Conservation (phyloP, 176 grass and related monocot genomes). For the Oryza australiensis region DNA sequence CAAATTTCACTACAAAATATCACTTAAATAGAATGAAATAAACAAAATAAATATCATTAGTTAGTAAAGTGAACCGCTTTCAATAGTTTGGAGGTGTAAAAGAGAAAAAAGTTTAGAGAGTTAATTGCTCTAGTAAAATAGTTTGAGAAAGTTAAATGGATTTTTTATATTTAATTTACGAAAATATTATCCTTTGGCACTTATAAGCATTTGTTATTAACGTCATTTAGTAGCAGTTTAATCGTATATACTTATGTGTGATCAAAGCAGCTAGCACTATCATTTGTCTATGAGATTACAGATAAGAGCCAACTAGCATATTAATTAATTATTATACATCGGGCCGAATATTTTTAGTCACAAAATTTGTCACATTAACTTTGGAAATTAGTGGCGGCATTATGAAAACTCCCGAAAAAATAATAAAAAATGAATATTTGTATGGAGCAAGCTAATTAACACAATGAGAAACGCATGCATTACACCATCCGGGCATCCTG, state of each 20-base stretch:
- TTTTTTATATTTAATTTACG: background rate
- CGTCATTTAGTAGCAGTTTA: background rate
- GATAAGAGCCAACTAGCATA: background rate
- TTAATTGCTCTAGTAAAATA: too few relatives aligned
- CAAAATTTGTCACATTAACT: slow-evolving; percentile 7
- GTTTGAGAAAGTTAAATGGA: too few relatives aligned
- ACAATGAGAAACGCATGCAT: background rate
- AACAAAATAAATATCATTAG: too few relatives aligned
- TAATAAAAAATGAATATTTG: background rate
- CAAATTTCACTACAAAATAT: too few relatives aligned
- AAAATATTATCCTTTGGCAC: background rate
- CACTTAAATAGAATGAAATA: too few relatives aligned
- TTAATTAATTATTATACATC: background rate
- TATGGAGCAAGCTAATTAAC: slow-evolving; percentile 8
- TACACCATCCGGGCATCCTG: background rate
- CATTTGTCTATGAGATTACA: background rate
- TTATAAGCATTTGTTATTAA: background rate
- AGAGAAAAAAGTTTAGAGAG: too few relatives aligned
- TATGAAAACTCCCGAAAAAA: background rate
- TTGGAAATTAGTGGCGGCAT: background rate
- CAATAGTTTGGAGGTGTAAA: too few relatives aligned
- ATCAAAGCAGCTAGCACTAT: background rate
- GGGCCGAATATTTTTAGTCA: background rate
- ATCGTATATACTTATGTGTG: background rate
- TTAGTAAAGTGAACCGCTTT: too few relatives aligned